phyloP scores from a whole-genome alignment of 768 basidiomycete species.

The Xerocomellus amylosporus region DNA sequence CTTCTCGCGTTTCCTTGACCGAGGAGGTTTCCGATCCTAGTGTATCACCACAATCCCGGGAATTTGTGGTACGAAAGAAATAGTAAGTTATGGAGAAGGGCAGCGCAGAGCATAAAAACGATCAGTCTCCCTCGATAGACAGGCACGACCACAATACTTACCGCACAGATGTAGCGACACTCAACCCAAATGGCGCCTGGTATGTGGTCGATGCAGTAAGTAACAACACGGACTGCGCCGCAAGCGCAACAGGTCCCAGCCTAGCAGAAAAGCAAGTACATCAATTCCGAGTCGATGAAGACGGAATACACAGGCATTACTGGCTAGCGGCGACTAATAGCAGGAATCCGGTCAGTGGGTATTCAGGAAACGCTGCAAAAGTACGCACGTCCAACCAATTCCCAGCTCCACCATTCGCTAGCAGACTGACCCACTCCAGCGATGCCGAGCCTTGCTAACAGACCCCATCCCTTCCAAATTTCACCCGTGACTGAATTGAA shows the following conservation, averaged over 20 bases:
- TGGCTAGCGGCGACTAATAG: constrained; percentile 51
- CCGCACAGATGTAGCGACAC: constrained; percentile 85
- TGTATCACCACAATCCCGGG: background rate
- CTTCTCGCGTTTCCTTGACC: constrained; percentile 75
- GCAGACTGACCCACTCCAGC: constrained; percentile 82
- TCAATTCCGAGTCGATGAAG: background rate
- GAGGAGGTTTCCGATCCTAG: constrained; percentile 82
- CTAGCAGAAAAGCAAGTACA: constrained; percentile 36
- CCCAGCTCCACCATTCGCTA: constrained; percentile 98
- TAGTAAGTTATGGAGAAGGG: background rate
- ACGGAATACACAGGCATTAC: constrained; percentile 27
- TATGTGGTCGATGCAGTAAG: constrained; percentile 73
- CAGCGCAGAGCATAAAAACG: background rate
- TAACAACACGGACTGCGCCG: constrained; percentile 84
- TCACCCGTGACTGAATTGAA: constrained; percentile 52
- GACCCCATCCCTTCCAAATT: constrained; percentile 64
- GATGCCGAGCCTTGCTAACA: constrained; percentile 72
- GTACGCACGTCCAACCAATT: constrained; percentile 58
- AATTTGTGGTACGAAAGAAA: background rate
- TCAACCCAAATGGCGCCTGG: constrained; percentile 81
- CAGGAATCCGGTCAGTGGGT: background rate
- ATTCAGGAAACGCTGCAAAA: background rate
- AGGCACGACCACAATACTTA: constrained; percentile 31
- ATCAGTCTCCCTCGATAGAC: background rate
- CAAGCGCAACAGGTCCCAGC: constrained; percentile 76